phyloP scores from a whole-genome alignment of 768 basidiomycete species.

The Lanmaoa pseudosensibilis region DNA sequence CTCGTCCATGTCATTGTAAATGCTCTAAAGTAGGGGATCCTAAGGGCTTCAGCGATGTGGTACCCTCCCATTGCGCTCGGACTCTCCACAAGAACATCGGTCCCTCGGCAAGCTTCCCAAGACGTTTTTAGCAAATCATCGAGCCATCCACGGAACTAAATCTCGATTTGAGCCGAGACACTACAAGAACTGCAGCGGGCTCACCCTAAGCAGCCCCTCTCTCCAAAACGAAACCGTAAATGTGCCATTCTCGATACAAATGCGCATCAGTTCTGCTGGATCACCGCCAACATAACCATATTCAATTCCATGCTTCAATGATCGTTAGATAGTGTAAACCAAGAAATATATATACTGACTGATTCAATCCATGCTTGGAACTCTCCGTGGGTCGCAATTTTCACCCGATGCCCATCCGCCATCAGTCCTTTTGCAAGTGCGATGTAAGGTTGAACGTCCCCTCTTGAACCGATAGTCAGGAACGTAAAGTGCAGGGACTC shows the following conservation, averaged over 20 bases:
- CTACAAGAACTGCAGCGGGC: constrained; percentile 5
- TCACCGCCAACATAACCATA: constrained; percentile 94
- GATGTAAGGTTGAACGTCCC: constrained; percentile 98
- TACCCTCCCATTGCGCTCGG: constrained; percentile 97
- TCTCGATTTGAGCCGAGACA: constrained; percentile 5
- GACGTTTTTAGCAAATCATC: constrained; percentile 94
- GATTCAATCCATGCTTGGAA: constrained; percentile 95
- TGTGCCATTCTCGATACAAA: constrained; percentile 97
- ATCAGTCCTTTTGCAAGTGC: constrained; percentile 89
- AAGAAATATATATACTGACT: constrained; percentile 46
- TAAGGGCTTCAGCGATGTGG: constrained; percentile 93
- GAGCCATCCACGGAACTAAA: constrained; percentile 93
- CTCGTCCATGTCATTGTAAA: constrained; percentile 99
- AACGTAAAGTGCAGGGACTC: constrained; percentile 88
- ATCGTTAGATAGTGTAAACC: constrained; percentile 6
- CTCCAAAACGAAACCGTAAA: constrained; percentile 95
- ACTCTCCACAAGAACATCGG: constrained; percentile 91
- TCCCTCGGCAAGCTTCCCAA: constrained; percentile 95
- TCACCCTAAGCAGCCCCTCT: constrained; percentile 83
- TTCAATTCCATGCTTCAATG: constrained; percentile 85
- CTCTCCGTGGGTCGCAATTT: constrained; percentile 94
- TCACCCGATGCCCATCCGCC: constrained; percentile 83
- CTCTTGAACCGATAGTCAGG: constrained; percentile 92
- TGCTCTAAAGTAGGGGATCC: constrained; percentile 91
- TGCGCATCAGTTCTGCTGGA: constrained; percentile 95